These are phyloP conservation scores for Saturnispora galanensis DNA, from an alignment of 805 yeast species.

Conservation along the genomic window DNA sequence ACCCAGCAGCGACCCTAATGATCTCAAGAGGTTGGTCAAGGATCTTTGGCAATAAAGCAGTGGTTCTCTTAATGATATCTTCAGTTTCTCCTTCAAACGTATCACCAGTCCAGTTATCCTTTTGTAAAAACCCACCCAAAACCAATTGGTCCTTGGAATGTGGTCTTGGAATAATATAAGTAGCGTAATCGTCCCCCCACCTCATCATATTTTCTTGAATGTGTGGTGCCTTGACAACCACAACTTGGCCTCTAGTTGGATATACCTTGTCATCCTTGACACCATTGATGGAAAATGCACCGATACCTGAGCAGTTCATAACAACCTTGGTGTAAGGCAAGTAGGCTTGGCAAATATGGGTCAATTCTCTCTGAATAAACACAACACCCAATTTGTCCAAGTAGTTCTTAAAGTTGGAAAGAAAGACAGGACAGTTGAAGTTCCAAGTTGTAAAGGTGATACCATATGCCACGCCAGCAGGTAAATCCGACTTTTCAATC, in stretches of 20 bases:
- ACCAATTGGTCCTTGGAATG: conserved; percentile 54
- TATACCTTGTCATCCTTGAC: conserved; percentile 51
- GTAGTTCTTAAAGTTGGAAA: conserved; percentile 36
- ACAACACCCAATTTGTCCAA: conserved; percentile 41
- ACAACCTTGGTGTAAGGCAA: conserved; percentile 33
- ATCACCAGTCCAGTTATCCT: conserved; percentile 51
- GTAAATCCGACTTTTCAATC: conserved; percentile 32
- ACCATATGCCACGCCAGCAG: conserved; percentile 47
- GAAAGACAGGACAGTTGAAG: conserved; percentile 61
- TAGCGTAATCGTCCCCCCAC: conserved; percentile 54
- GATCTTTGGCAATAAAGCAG: conserved; percentile 41
- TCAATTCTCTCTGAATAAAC: conserved; percentile 36
- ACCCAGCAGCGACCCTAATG: conserved; percentile 58
- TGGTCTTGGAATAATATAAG: conserved; percentile 69
- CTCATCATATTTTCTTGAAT: conserved; percentile 46
- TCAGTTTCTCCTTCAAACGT: conserved; percentile 48
- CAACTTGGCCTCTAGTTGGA: conserved; percentile 77
- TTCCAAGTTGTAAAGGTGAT: conserved; percentile 52
- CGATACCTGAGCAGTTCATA: conserved; percentile 72
- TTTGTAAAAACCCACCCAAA: conserved; percentile 67
- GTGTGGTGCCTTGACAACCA: conserved; percentile 62
- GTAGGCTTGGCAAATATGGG: conserved; percentile 50
- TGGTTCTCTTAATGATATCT: conserved; percentile 52
- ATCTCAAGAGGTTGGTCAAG: conserved; percentile 37
- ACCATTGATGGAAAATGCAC: conserved; percentile 55